phyloP scores from a whole-genome alignment of 164 flowering plant genomes.

The Nelumbo lutea region DNA sequence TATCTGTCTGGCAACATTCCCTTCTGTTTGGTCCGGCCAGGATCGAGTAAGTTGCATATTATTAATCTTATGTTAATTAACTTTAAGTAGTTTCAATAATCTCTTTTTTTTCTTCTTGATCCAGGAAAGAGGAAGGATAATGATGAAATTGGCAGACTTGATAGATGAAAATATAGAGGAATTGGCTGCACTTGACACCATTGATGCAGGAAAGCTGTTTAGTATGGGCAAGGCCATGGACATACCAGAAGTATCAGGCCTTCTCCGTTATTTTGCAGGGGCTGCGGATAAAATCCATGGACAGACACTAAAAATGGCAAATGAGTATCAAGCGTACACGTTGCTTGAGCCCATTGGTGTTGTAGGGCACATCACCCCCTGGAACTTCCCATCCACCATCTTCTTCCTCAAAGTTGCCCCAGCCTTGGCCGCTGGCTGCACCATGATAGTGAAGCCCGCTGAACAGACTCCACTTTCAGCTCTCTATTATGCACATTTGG shows the following conservation, averaged over 20 bases:
- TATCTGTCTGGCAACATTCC: no score
- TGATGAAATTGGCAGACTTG: slow-evolving; percentile 69
- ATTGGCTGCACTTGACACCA: slow-evolving; percentile 53
- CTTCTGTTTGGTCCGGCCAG: no score
- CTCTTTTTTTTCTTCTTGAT: not conserved
- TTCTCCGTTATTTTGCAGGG: slow-evolving; percentile 74
- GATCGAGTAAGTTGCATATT: no score
- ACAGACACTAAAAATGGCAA: slow-evolving; percentile 55
- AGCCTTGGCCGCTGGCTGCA: slow-evolving; percentile 84
- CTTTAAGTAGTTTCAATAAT: not conserved
- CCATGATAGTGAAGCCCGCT: slow-evolving; percentile 80
- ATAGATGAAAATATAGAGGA: slow-evolving; percentile 58
- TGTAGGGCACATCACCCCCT: slow-evolving; percentile 77
- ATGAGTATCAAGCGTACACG: slow-evolving; percentile 53
- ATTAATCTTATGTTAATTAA: no score
- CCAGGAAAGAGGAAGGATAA: slow-evolving; percentile 58
- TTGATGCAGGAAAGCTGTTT: slow-evolving; percentile 68
- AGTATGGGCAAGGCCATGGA: slow-evolving; percentile 29
- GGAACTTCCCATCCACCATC: slow-evolving; percentile 64
- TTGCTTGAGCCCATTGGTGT: slow-evolving; percentile 79
- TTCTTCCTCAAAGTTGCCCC: slow-evolving; percentile 56
- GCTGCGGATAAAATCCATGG: slow-evolving; percentile 90
- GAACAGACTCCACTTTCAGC: slow-evolving; percentile 85
- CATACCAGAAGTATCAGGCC: slow-evolving; percentile 33
- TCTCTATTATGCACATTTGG: slow-evolving; percentile 65